Percentiles rank a stretch among this genome's conserved stretches.
Evolutionary conservation across 495 filamentous ascomycete genomes (phyloP).

Genomic region (Thermothielavioides terrestris): DNA sequence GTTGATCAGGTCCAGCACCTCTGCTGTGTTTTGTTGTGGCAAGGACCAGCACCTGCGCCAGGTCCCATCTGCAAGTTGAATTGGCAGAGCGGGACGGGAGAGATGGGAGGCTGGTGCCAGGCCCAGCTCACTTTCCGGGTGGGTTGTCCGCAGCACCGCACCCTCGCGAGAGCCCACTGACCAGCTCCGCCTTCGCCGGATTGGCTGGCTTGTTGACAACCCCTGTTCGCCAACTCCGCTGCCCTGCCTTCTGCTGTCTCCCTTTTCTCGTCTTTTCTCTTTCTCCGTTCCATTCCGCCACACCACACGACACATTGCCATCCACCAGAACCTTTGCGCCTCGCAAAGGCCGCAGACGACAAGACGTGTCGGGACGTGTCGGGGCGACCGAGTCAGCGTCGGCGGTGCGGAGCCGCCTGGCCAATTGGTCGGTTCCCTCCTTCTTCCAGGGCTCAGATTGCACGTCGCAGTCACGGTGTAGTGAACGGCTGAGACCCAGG

Average conservation of each 20-base stretch:
- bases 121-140: conserved; percentile 8
- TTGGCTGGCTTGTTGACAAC: conserved; percentile 2
- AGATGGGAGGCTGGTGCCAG: conserved; percentile 2
- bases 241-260: conserved; percentile 18
- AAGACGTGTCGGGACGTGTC: conserved; percentile 18
- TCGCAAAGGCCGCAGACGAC: conserved; percentile 22
- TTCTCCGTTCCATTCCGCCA: conserved; percentile 20
- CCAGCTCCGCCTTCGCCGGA: conserved; percentile 5
- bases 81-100: not conserved
- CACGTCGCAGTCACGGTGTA: not conserved
- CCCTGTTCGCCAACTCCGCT: conserved; percentile 12
- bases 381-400: conserved; percentile 16
- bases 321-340: conserved; percentile 20
- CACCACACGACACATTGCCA: conserved; percentile 22
- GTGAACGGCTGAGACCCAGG: not conserved
- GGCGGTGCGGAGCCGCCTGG: not conserved
- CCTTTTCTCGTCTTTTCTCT: conserved; percentile 22
- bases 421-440: not conserved
- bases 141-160: not conserved
- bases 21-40: conserved; percentile 2
- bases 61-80: conserved; percentile 2
- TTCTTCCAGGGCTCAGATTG: not conserved
- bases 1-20: not conserved
- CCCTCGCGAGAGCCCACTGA: conserved; percentile 5
- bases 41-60: conserved; percentile 2